phyloP scores from a whole-genome alignment of 2,329 filamentous ascomycete species.

The Metarhizium robertsii region DNA sequence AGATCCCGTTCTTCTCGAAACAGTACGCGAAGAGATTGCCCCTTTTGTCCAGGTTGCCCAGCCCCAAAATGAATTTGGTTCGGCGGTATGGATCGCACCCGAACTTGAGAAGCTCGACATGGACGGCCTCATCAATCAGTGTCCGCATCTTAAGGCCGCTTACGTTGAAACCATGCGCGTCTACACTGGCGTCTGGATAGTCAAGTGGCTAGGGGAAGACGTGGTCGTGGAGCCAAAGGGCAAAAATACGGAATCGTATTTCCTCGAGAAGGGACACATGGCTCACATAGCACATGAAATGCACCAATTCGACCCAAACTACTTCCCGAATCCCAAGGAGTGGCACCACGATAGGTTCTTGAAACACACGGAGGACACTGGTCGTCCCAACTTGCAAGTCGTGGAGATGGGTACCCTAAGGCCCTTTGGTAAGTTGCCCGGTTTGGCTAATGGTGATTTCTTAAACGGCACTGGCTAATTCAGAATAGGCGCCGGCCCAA shows the following conservation, averaged over 20 bases:
- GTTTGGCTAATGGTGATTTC: neutral
- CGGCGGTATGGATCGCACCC: slow-evolving; percentile 25
- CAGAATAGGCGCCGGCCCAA: slow-evolving; percentile 19
- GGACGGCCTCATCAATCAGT: slow-evolving; percentile 24
- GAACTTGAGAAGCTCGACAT: slow-evolving; percentile 25
- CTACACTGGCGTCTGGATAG: slow-evolving; percentile 24
- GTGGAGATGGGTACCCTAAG: slow-evolving; percentile 18
- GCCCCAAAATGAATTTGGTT: slow-evolving; percentile 25
- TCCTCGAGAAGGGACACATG: slow-evolving; percentile 25
- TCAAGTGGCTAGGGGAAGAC: slow-evolving; percentile 23
- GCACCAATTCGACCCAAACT: slow-evolving; percentile 24
- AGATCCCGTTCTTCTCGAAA: slow-evolving; percentile 26
- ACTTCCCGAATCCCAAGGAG: slow-evolving; percentile 23
- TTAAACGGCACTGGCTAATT: neutral
- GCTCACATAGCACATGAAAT: slow-evolving; percentile 24
- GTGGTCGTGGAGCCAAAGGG: slow-evolving; percentile 18
- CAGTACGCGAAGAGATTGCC: slow-evolving; percentile 29
- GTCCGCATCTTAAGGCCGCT: slow-evolving; percentile 28
- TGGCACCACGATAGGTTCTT: slow-evolving; percentile 27
- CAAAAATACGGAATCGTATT: slow-evolving; percentile 12
- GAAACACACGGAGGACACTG: slow-evolving; percentile 14
- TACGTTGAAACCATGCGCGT: slow-evolving; percentile 31
- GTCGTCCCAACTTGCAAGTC: slow-evolving; percentile 13
- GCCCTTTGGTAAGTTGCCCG: slow-evolving; percentile 22
- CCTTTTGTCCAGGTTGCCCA: slow-evolving; percentile 21